Evolutionary conservation across 768 basidiomycete genomes (phyloP), one percentile per base, ranked within the genome.

Genomic region (Mycena vitilis): DNA sequence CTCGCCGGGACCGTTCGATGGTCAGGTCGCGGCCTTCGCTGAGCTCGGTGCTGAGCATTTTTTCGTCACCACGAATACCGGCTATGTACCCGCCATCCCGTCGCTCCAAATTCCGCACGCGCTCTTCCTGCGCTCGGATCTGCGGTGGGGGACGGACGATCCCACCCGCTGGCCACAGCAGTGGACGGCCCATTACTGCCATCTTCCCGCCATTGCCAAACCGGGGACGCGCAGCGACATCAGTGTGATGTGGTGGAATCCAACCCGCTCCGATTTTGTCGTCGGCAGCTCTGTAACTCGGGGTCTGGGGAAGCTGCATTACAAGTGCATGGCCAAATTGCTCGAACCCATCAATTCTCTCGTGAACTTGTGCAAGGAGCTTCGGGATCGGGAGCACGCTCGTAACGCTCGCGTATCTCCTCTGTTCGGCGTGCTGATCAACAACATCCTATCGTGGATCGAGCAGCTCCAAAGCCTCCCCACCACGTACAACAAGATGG

Each of bases 121-220:
- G 9, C 12, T 63, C 6, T 63, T 30, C 36, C n/a, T 54, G 13
- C 62, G 53, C 42, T n/a, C 40, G 0, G 53, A 63, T 34, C 45
- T 54, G 38, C 62, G 54, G 20, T 63, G 45, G 23, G 54, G 62
- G 8, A 38, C 53, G 13, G 51, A 63, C 45, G 62, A 63, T 36
- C 52, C 49, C 20, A 63, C 42, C 13, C 61, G 53, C 23, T 63
- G 61, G 61, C 61, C 61, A 12, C 62, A 55, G 44, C 42, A 63
- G 13, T 55, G 25, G 12, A 55, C 52, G 5, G 0, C 18, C 2
- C 13, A n/a, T 15, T 63, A 45, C 44, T 56, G 30, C 42, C 54
- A 63, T 45, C 8, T 63, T 18, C 16, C 53, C 16, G 18, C 22
- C 1, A 63, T 63, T 25, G n/a, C 62, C 2, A 34, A 44, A 34